Conservation (phyloP, 345 rosid genomes). For the Turnera subulata region DNA sequence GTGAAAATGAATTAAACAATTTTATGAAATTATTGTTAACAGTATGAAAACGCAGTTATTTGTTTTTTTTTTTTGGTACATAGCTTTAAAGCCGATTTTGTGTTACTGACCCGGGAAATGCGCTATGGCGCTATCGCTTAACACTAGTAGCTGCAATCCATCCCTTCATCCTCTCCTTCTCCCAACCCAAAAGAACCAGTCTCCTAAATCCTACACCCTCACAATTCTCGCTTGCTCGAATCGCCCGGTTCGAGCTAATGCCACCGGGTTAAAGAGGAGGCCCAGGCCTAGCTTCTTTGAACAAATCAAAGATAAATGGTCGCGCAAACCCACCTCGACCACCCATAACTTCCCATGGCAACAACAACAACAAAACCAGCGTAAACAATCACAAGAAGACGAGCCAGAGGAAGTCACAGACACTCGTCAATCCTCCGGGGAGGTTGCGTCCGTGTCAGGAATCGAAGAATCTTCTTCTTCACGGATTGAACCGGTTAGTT, state of each 20-base stretch:
- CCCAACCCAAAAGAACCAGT: too few relatives aligned
- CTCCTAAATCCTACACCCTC: too few relatives aligned
- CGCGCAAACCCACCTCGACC: constrained; percentile 39
- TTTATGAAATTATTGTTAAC: too few relatives aligned
- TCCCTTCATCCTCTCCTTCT: too few relatives aligned
- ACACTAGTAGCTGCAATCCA: too few relatives aligned
- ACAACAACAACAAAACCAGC: constrained; percentile 26
- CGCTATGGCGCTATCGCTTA: too few relatives aligned
- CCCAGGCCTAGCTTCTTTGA: constrained; percentile 70
- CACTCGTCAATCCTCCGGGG: constrained; percentile 23
- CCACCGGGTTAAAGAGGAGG: constrained; percentile 34
- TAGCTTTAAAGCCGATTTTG: too few relatives aligned
- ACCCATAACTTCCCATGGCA: constrained; percentile 75
- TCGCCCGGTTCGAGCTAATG: constrained; percentile 23
- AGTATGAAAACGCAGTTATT: too few relatives aligned
- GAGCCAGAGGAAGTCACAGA: constrained; percentile 17
- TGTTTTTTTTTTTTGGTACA: too few relatives aligned
- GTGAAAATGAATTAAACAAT: too few relatives aligned
- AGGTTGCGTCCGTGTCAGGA: constrained; percentile 20
- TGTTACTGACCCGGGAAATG: too few relatives aligned
- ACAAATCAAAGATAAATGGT: constrained; percentile 71
- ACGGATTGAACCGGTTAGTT: constrained; percentile 21
- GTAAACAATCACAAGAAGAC: not conserved
- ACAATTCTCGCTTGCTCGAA: too few relatives aligned
- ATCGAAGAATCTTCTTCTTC: constrained; percentile 18